A percentile compares a stretch with the other conserved stretches of the same genome.
phyloP scores from a whole-genome alignment of 179 eudicot genomes.

The Amaranthus tricolor region DNA sequence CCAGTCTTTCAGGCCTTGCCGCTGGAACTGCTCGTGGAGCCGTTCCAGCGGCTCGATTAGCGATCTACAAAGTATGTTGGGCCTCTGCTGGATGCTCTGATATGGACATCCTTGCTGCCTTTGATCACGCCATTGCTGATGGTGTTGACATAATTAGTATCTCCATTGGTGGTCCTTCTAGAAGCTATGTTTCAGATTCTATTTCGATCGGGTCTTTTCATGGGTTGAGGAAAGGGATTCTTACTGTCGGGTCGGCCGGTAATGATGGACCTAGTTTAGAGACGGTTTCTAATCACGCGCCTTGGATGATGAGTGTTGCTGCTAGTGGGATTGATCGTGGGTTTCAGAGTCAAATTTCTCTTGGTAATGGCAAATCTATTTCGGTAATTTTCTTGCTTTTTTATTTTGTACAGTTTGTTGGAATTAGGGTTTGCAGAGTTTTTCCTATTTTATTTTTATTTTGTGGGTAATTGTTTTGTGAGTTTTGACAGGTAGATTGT shows the following conservation, averaged over 20 bases:
- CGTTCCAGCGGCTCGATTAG: slow-evolving; percentile 38
- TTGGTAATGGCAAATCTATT: slow-evolving; percentile 58
- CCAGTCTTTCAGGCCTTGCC: slow-evolving; percentile 38
- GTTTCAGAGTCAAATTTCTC: slow-evolving; percentile 59
- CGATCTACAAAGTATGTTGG: slow-evolving; percentile 48
- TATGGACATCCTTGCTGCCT: slow-evolving; percentile 46
- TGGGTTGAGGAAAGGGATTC: slow-evolving; percentile 64
- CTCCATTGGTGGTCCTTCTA: slow-evolving; percentile 37
- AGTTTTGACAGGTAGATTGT: no score
- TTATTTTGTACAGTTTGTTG: not conserved
- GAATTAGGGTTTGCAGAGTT: not conserved
- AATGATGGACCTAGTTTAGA: slow-evolving; percentile 64
- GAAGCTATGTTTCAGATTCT: slow-evolving; percentile 39
- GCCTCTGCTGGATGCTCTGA: slow-evolving; percentile 36
- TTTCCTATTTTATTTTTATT: no score
- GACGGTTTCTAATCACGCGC: slow-evolving; percentile 63
- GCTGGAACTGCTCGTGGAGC: slow-evolving; percentile 38
- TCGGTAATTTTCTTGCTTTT: slow-evolving; percentile 16
- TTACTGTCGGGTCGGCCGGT: slow-evolving; percentile 82
- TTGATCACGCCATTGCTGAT: slow-evolving; percentile 38
- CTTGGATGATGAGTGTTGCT: slow-evolving; percentile 83
- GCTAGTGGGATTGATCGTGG: slow-evolving; percentile 70
- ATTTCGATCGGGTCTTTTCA: slow-evolving; percentile 70
- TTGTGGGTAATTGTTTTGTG: no score
- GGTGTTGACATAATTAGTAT: slow-evolving; percentile 44